These are phyloP conservation scores for Cyphellophora europaea DNA, from an alignment of 2,329 filamentous ascomycete genomes.

Conservation along the genomic window DNA sequence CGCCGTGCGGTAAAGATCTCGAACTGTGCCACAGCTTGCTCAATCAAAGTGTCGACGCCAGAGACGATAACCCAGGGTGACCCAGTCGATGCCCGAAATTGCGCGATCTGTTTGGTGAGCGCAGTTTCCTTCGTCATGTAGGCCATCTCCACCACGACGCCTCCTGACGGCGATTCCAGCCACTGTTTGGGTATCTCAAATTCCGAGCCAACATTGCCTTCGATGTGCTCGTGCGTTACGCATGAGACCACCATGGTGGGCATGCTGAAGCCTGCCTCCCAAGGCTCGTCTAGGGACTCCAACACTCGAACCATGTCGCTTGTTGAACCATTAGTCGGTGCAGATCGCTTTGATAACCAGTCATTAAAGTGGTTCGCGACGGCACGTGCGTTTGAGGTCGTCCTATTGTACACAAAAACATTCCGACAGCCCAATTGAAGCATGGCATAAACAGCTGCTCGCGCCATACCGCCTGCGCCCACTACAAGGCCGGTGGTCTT, in stretches of 20 bases:
- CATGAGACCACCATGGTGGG: slow-evolving; percentile 70
- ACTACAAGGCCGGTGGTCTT: slow-evolving; percentile 45
- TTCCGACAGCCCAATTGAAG: slow-evolving; percentile 67
- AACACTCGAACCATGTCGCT: slow-evolving; percentile 42
- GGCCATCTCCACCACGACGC: slow-evolving; percentile 64
- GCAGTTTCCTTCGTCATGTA: slow-evolving; percentile 68
- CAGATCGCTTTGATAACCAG: slow-evolving; percentile 31
- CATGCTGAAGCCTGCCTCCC: slow-evolving; percentile 53
- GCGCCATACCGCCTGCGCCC: slow-evolving; percentile 64
- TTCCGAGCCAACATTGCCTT: slow-evolving; percentile 52
- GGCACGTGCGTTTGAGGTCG: slow-evolving; percentile 54
- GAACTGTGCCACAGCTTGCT: slow-evolving; percentile 74
- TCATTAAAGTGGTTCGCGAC: slow-evolving; percentile 61
- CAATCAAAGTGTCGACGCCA: slow-evolving; percentile 64
- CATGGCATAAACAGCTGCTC: slow-evolving; percentile 69
- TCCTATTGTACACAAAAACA: slow-evolving; percentile 67
- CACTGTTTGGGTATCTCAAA: slow-evolving; percentile 61
- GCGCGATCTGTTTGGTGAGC: slow-evolving; percentile 58
- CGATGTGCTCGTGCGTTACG: slow-evolving; percentile 59
- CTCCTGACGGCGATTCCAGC: slow-evolving; percentile 64
- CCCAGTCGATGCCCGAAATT: slow-evolving; percentile 43
- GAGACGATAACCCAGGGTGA: slow-evolving; percentile 62
- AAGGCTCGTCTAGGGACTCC: slow-evolving; percentile 47
- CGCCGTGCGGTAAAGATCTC: slow-evolving; percentile 69
- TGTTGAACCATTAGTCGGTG: slow-evolving; percentile 31